Base-by-base conservation (phyloP, 306 rosid species). In the Carpinus viminea region DNA sequence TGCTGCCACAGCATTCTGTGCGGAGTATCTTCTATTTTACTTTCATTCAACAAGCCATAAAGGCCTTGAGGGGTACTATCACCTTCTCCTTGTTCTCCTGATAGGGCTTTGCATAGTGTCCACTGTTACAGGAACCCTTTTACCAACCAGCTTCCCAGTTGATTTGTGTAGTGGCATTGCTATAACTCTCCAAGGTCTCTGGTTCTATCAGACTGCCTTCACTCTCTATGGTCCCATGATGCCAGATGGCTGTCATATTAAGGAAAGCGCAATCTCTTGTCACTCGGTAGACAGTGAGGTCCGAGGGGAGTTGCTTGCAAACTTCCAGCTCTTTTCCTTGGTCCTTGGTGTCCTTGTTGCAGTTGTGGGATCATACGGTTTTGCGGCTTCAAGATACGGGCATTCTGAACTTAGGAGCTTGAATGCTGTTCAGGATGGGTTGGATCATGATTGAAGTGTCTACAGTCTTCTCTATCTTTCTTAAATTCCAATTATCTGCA, bases 191-290 rank as follows among this genome's bases (percentile, higher is more conserved):
- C 99, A 96, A 77, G 99, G 99, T 60, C 80, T 93, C 17, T 96
- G 99, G 98, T 96, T 96, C 88, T 96, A 93, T 84, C 99, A 93
- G 81, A 93, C 99, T 10, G 98, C 99, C 5, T 90, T 96, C 88
- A 93, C 96, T 79, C 93, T 96, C 9, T 96, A 93, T 31, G 98
- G 99, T 70, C 92, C 98, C 47, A 86, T 93, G 98, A 75, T 96
- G 84, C 99, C 98, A n/a, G 83, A 87, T 34, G 99, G 99, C 57
- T 96, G 99, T 68, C 76, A 28, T 78, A 82, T 93, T 26, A 81
- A 76, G 82, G 94, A 83, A 1, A 75, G 38, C 31, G 45, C 5
- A 7, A 68, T 96, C 83, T 18, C 61, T 5, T 96, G 99, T 74
- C 89, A 83, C 53, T 88, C 94, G 10, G 70, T 4, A n/a, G 96